Conservation (phyloP, 176 grass and related monocot genomes). For the Typha latifolia region DNA sequence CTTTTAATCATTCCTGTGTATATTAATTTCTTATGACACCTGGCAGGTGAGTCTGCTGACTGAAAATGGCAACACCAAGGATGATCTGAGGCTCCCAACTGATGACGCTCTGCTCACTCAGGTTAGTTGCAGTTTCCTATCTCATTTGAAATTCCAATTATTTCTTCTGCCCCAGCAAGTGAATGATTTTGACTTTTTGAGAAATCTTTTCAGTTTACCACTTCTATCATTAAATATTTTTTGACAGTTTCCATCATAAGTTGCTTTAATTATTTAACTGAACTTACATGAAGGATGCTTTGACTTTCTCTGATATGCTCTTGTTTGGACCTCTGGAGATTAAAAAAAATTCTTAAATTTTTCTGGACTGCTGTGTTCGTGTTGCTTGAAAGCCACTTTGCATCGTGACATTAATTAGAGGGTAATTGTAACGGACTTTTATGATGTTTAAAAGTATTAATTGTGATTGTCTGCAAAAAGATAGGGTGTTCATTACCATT, state of each 20-base stretch:
- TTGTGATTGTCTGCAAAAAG: no score
- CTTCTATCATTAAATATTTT: background rate
- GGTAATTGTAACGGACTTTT: no score
- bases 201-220: background rate
- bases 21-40: background rate
- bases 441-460: no score
- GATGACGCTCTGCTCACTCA: slow-evolving; percentile 28
- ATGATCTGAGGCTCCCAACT: slow-evolving; percentile 41
- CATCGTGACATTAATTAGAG: no score
- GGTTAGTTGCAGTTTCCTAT: slow-evolving; percentile 13
- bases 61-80: slow-evolving; percentile 46
- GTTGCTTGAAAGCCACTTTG: background rate
- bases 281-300: background rate
- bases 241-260: background rate
- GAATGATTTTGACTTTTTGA: no score
- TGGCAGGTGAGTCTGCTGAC: slow-evolving; percentile 41
- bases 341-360: background rate
- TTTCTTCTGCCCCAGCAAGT: background rate
- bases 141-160: background rate
- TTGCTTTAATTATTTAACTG: background rate
- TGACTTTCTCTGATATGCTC: background rate
- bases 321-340: background rate
- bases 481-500: no score
- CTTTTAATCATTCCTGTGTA: background rate
- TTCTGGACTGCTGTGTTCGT: background rate